A percentile compares a stretch with the other conserved stretches of the same genome.
Conservation (phyloP, 345 rosid species). For the Populus euphratica region DNA sequence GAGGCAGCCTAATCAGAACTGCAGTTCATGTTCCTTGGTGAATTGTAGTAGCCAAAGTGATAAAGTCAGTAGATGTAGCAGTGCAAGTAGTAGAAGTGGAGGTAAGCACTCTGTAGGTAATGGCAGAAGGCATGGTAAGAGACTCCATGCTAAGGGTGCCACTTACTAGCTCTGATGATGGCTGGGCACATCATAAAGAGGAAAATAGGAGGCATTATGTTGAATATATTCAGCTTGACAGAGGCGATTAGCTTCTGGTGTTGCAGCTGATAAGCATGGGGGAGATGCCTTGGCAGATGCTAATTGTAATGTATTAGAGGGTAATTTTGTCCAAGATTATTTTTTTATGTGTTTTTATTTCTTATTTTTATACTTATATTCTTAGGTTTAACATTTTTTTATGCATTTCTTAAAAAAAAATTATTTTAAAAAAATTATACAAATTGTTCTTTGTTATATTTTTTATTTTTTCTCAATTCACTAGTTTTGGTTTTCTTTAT, state of each 20-base stretch:
- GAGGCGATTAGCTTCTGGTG: slow-evolving; percentile 18
- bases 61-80: slow-evolving; percentile 89
- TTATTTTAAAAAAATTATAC: no score
- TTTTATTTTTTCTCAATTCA: no score
- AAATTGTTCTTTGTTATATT: no score
- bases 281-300: slow-evolving; percentile 12
- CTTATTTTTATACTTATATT: no score
- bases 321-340: no score
- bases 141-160: slow-evolving; percentile 37
- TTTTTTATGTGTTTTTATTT: no score
- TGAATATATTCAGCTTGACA: slow-evolving; percentile 12
- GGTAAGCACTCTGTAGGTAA: slow-evolving; percentile 31
- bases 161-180: slow-evolving; percentile 35
- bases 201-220: slow-evolving; percentile 19
- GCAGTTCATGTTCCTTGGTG: slow-evolving; percentile 76
- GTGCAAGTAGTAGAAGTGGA: slow-evolving; percentile 81
- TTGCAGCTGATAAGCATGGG: slow-evolving; percentile 9
- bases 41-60: slow-evolving; percentile 93
- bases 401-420: no score
- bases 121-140: slow-evolving; percentile 61
- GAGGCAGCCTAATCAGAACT: slow-evolving; percentile 51
- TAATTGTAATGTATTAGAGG: neutral
- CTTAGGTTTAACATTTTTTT: no score
- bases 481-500: no score
- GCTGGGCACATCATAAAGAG: slow-evolving; percentile 20